A percentile compares a stretch with the other conserved stretches of the same genome.
Evolutionary conservation across 805 yeast genomes (phyloP).

Genomic region (Ogataea paradorogensis): DNA sequence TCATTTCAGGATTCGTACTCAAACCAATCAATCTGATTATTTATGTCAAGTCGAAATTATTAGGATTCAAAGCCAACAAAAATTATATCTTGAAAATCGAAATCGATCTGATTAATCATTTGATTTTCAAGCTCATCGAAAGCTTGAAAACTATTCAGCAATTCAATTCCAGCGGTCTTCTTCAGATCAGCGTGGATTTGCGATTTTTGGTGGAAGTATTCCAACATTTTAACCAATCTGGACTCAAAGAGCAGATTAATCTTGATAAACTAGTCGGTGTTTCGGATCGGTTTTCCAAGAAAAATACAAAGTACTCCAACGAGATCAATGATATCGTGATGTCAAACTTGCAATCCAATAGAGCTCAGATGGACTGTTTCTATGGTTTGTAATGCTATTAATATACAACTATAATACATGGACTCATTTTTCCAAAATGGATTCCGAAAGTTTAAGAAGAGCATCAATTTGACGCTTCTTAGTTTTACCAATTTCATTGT

Average conservation of each 20-base stretch:
- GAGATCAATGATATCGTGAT: conserved; percentile 20
- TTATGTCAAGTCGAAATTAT: conserved; percentile 26
- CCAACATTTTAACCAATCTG: conserved; percentile 20
- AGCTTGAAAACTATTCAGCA: conserved; percentile 21
- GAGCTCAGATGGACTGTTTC: conserved; percentile 30
- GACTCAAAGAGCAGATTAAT: conserved; percentile 16
- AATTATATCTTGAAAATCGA: conserved; percentile 23
- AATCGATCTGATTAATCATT: conserved; percentile 20
- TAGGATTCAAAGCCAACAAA: conserved; percentile 18
- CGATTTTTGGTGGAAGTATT: conserved; percentile 22
- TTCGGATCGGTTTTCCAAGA: conserved; percentile 20
- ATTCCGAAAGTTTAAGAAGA: conserved; percentile 27
- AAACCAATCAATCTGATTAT: conserved; percentile 26
- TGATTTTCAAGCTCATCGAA: conserved; percentile 25
- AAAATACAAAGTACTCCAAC: conserved; percentile 16
- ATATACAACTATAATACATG: conserved; percentile 9
- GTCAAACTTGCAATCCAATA: conserved; percentile 21
- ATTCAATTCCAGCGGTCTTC: conserved; percentile 24
- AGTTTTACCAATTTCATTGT: conserved; percentile 1
- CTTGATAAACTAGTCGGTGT: conserved; percentile 21
- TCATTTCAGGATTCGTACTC: conserved; percentile 23
- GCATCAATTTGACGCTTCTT: conserved; percentile 18
- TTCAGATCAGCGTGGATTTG: conserved; percentile 26
- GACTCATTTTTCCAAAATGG: conserved; percentile 17
- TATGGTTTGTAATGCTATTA: conserved; percentile 10